Evolutionary conservation across 148 eudicot species (phyloP), one percentile per base, ranked within the genome.

Genomic region (Arctostaphylos glauca): DNA sequence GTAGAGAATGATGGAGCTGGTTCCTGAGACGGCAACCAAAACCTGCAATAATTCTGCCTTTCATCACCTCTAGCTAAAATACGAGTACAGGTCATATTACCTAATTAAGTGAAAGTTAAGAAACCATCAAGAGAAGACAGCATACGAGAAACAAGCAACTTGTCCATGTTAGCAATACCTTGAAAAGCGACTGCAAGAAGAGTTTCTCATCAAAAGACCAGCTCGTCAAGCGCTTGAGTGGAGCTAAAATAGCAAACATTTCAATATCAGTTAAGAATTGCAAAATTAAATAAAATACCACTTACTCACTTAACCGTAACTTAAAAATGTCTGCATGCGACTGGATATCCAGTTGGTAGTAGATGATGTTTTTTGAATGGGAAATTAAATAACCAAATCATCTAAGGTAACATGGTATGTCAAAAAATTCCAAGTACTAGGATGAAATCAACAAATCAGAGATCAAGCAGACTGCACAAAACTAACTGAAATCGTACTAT

Each of bases 171-270:
- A 15, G 66, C 25, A 54, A 49, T 86, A 93, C 97, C 97, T 92
- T 95, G 93, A 91, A 91, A 62, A 95, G 92, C 73, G 95, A 91
- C 87, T 95, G 94, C 19, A 95, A 86, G 80, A 95, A 88, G 47
- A 88, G 80, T 70, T 91, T 95, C 86, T 95, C 97, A 86, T 93
- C 98, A 44, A 95, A 93, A 25, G 91, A 88, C 94, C 94, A 95
- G 81, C 84, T 87, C 83, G 80, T 82, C 53, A 83, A 50, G 73
- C 94, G 94, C 86, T 89, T 92, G 41, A 81, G 68, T 81, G 86
- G 52, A 67, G 86, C 96, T 92, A 80, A 16, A 78, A 76, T 73
- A 60, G 44, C 38, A 66, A 86, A 81, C 46, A 74, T 74, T 41
- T 64, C 53, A 48, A 76, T 25, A 16, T 81, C 71, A 76, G 72